Evolutionary conservation across 768 basidiomycete species (phyloP).

Genomic region (Boletus sp.): DNA sequence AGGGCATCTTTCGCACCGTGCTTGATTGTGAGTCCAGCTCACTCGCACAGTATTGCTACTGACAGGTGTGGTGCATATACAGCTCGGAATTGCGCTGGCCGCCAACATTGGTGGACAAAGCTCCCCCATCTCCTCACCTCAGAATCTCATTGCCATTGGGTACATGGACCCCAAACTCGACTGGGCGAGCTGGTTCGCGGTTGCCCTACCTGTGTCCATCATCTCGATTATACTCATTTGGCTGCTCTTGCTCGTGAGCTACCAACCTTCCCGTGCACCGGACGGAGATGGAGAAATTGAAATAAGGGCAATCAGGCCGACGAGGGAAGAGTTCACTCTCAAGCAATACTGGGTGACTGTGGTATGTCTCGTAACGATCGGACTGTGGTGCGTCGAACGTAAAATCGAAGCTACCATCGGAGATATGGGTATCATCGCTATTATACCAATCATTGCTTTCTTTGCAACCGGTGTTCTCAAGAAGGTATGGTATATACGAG

Average conservation of each 20-base stretch:
- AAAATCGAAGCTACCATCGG: slow-evolving; percentile 73
- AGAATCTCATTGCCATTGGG: slow-evolving; percentile 91
- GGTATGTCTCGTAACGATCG: slow-evolving; percentile 83
- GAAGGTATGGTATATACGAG: slow-evolving; percentile 56
- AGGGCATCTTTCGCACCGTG: slow-evolving; percentile 86
- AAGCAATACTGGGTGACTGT: slow-evolving; percentile 91
- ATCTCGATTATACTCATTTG: slow-evolving; percentile 89
- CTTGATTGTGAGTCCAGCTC: slow-evolving; percentile 66
- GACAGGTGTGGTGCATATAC: neutral
- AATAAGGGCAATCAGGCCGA: slow-evolving; percentile 82
- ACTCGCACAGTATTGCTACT: neutral
- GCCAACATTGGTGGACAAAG: slow-evolving; percentile 98
- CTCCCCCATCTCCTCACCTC: slow-evolving; percentile 96
- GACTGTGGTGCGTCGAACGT: slow-evolving; percentile 86
- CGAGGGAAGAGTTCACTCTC: slow-evolving; percentile 73
- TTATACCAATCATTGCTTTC: slow-evolving; percentile 90
- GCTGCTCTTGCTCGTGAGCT: slow-evolving; percentile 81
- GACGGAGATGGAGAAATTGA: slow-evolving; percentile 76
- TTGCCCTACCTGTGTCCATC: slow-evolving; percentile 87
- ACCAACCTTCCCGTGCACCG: slow-evolving; percentile 68
- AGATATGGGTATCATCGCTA: slow-evolving; percentile 97
- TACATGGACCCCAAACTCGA: slow-evolving; percentile 82
- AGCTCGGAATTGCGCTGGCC: slow-evolving; percentile 97
- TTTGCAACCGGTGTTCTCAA: slow-evolving; percentile 92
- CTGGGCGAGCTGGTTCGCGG: slow-evolving; percentile 93